Evolutionary conservation across 2,329 filamentous ascomycete genomes (phyloP), one percentile per base, ranked within the genome.

Genomic region (Fusarium chaquense): DNA sequence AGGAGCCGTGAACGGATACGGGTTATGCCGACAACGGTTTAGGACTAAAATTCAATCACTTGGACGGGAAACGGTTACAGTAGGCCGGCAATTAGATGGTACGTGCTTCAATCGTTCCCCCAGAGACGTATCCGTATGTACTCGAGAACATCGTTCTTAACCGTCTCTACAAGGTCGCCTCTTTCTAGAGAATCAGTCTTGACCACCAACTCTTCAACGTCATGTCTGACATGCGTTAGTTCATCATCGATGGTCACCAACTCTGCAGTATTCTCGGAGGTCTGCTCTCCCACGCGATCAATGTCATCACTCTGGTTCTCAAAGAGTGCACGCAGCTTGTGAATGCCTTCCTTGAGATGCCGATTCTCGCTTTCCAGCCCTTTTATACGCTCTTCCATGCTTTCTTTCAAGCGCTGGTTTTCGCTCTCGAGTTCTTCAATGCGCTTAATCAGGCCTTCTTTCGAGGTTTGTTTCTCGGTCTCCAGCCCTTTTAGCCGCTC

Each of bases 141-240:
- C 18, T 60, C 50, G n/a, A 60, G 28, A 41, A 60, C 35, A 56
- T 55, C 50, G 6, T 36, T 28, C 33, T 60, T 36, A 10, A 56
- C 43, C 11, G n/a, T 41, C 7, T 56, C 22, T 3, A 38, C 50
- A 8, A 55, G 22, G 13, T 60, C 57, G 26, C 35, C 43, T 18
- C 28, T n/a, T 40, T 46, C 50, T 11, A 60, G 20, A n/a, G 28
- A 35, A 9, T 16, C 22, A 15, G 35, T 30, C 6, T 55, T 10
- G 9, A 22, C 18, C 43, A 41, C 38, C 8, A 56, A 16, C 43
- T 35, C 50, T 13, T 38, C 6, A 9, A 50, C 26, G 11, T 41
- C 54, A 6, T 50, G n/a, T 13, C 44, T 36, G 4, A 55, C n/a
- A 9, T 47, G 18, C 2, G 22, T 26, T 12, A 33, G 5, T 12